These are phyloP conservation scores for Rosellinia necatrix DNA, from an alignment of 2,329 filamentous ascomycete genomes.

Conservation along the genomic window DNA sequence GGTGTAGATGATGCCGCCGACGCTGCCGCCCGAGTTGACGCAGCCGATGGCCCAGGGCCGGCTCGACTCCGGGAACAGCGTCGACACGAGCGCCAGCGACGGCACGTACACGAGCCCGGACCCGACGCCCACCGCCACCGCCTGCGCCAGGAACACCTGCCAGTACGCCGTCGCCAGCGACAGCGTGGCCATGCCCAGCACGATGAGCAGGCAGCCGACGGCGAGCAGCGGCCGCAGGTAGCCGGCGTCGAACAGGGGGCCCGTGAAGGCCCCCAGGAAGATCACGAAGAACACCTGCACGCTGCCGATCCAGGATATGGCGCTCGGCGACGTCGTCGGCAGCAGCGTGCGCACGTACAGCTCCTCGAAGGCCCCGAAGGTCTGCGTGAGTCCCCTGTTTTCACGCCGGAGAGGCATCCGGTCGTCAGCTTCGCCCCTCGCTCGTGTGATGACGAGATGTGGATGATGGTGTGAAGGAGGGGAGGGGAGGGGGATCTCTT, in stretches of 20 bases:
- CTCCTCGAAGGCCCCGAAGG: conserved; percentile 8
- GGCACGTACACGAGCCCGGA: conserved; percentile 58
- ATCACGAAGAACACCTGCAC: conserved; percentile 44
- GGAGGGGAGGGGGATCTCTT: neutral
- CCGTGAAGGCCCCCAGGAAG: conserved; percentile 13
- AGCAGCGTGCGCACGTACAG: conserved; percentile 3
- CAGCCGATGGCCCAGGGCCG: conserved; percentile 63
- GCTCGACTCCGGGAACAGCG: conserved; percentile 60
- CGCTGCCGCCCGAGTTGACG: conserved; percentile 62
- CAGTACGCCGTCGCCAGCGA: conserved; percentile 52
- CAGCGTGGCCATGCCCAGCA: conserved; percentile 56
- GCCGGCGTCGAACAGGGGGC: conserved; percentile 31
- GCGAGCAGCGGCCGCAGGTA: conserved; percentile 38
- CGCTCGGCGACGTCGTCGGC: conserved; percentile 1
- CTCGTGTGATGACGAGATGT: neutral
- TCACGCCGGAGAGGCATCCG: neutral
- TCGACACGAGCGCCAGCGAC: conserved; percentile 49
- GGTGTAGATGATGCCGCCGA: conserved; percentile 45
- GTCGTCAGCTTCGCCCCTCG: neutral
- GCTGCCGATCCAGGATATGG: conserved; percentile 48
- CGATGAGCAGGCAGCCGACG: conserved; percentile 35
- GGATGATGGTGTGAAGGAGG: neutral
- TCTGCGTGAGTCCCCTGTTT: conserved; percentile 7
- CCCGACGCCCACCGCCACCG: conserved; percentile 40
- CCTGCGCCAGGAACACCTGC: conserved; percentile 47